Evolutionary conservation across 1,284 basidiomycete genomes (phyloP), one percentile per base, ranked within the genome.

Genomic region (Ceratobasidium sp.): DNA sequence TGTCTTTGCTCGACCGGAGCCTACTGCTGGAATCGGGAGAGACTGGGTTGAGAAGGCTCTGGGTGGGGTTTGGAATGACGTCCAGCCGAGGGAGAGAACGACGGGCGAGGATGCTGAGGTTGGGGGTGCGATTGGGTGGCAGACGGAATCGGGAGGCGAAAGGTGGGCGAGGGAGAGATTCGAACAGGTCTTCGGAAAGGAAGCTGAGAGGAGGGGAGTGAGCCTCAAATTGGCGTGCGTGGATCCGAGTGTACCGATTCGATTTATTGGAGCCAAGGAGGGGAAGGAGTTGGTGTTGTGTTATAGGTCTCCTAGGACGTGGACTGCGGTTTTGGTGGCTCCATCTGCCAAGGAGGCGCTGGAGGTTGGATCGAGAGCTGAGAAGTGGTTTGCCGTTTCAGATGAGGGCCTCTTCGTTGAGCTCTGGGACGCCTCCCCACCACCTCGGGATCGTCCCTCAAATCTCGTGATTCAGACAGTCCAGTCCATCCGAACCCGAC

Each of bases 1-100:
- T 72, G 87, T 92, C 0, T 91, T 86, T 76, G 83, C 87, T 14
- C 82, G 90, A 3, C 91, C 91, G 0, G 91, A 92, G 74, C 89
- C 88, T 1, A 77, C 82, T 18, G 84, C 84, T 16, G 62, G 62
- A 21, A 77, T 80, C 14, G 63, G 75, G 30, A 72, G 62, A 18
- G 54, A 66, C 4, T 66, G 41, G n/a, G 63, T 79, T 72, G 77
- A 79, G 46, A 30, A 61, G 41, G 54, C 41, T 35, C 47, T 76
- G 75, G 73, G 73, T 73, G 75, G 75, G 38, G 76, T 76, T 16
- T 41, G 76, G 54, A 77, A 78, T 66, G 76, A 74, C 18, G 72
- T 75, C 46, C 74, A 76, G 13, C 75, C 66, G 0, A 75, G 75
- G 76, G 71, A 13, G 9, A n/a, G n/a, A n/a, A 21, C 28, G 16